Conservation (phyloP, 176 grass and related monocot species). For the Zoysia japonica region DNA sequence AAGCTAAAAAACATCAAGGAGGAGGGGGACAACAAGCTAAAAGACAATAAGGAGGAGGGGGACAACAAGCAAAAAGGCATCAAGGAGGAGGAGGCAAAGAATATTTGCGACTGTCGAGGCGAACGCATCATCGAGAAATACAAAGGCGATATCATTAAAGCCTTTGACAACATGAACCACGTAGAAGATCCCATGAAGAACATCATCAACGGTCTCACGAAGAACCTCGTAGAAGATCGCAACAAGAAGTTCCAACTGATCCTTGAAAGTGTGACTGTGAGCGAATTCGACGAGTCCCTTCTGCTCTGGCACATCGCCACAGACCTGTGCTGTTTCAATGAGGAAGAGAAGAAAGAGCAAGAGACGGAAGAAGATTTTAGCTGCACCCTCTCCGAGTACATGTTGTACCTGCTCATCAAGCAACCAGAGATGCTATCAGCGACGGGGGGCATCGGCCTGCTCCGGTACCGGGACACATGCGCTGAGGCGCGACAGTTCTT, state of each 20-base stretch:
- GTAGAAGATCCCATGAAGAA: too few relatives aligned
- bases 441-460: not conserved
- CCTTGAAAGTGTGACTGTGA: not conserved
- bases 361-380: not conserved
- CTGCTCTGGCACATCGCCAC: conserved; percentile 20
- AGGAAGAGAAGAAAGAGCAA: too few relatives aligned
- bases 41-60: not conserved
- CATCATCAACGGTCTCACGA: too few relatives aligned
- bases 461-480: not conserved
- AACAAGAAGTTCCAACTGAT: not conserved
- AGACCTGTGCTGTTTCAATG: not conserved
- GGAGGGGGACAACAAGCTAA: too few relatives aligned
- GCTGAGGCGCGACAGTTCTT: not conserved
- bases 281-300: not conserved
- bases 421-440: not conserved
- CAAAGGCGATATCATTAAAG: rapidly evolving
- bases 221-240: too few relatives aligned
- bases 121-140: not conserved
- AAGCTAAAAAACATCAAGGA: rapidly evolving
- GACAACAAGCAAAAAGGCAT: not conserved
- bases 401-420: conserved; percentile 10
- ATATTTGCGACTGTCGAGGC: not conserved
- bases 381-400: conserved; percentile 29
- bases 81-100: not conserved
- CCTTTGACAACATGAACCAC: too few relatives aligned